A percentile compares a stretch with the other conserved stretches of the same genome.
These are phyloP conservation scores for Smallanthus sonchifolius DNA, from an alignment of 129 eudicot species.

Conservation along the genomic window DNA sequence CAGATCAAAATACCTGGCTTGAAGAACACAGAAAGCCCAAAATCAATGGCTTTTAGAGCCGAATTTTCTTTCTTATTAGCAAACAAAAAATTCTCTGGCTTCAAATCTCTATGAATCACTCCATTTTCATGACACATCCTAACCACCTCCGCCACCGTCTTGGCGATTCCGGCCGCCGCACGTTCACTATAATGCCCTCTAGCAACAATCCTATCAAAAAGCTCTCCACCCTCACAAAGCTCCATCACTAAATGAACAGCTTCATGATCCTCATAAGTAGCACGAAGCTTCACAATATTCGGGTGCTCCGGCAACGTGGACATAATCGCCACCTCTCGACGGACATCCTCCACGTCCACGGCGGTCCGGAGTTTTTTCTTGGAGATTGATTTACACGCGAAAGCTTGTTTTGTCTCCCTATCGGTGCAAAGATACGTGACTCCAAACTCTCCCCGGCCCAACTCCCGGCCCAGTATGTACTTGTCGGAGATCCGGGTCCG, in stretches of 20 bases:
- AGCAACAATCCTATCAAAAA: slow-evolving; percentile 89
- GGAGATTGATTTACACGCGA: slow-evolving; percentile 88
- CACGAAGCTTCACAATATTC: slow-evolving; percentile 71
- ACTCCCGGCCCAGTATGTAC: slow-evolving; percentile 77
- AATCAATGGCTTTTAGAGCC: slow-evolving; percentile 81
- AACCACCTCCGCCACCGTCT: slow-evolving; percentile 90
- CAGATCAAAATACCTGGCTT: slow-evolving; percentile 56
- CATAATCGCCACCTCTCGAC: slow-evolving; percentile 94
- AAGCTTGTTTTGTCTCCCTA: slow-evolving; percentile 58
- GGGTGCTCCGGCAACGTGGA: slow-evolving; percentile 82
- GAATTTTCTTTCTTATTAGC: slow-evolving; percentile 93
- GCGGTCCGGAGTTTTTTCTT: slow-evolving; percentile 80
- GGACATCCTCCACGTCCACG: slow-evolving; percentile 85
- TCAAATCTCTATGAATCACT: slow-evolving; percentile 89
- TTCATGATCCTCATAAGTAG: slow-evolving; percentile 84
- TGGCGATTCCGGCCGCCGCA: slow-evolving; percentile 85
- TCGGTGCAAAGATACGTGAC: slow-evolving; percentile 92
- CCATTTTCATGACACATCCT: slow-evolving; percentile 91
- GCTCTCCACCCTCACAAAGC: slow-evolving; percentile 92
- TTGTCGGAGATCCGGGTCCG: slow-evolving; percentile 68
- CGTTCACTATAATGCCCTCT: slow-evolving; percentile 90
- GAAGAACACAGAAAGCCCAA: slow-evolving; percentile 94
- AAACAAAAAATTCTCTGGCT: slow-evolving; percentile 95
- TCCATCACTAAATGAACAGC: slow-evolving; percentile 97
- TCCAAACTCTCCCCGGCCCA: slow-evolving; percentile 96